phyloP scores from a whole-genome alignment of 495 filamentous ascomycete species.

The Penicillium subrubescens region DNA sequence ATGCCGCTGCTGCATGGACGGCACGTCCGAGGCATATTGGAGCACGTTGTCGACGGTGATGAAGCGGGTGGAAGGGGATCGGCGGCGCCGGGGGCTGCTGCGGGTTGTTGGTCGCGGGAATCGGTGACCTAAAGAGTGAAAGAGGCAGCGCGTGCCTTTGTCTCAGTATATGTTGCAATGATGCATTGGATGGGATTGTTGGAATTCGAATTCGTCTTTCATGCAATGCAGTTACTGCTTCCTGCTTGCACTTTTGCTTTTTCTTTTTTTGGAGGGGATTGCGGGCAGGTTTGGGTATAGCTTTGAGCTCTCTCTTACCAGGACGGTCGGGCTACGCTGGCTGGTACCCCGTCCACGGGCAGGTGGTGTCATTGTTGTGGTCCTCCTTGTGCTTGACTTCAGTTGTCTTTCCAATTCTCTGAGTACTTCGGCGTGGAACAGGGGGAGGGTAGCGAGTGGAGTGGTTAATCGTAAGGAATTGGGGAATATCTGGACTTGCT shows the following conservation, averaged over 20 bases:
- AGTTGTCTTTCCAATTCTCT: constrained; percentile 5
- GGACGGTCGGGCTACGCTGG: constrained; percentile 57
- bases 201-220: not conserved
- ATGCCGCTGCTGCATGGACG: constrained; percentile 85
- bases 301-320: constrained; percentile 42
- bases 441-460: not conserved
- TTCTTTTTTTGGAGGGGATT: not conserved
- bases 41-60: constrained; percentile 97
- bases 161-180: constrained; percentile 14
- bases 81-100: constrained; percentile 37
- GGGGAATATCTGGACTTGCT: not conserved
- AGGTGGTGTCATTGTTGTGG: constrained; percentile 36
- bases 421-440: not conserved
- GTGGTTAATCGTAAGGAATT: not conserved
- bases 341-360: constrained; percentile 40
- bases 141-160: not conserved
- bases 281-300: not conserved
- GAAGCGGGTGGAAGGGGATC: constrained; percentile 66
- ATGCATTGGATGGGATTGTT: not conserved
- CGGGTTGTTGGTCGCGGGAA: constrained; percentile 53
- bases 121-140: constrained; percentile 55
- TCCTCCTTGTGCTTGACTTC: not conserved
- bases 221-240: constrained; percentile 12
- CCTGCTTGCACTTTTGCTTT: constrained; percentile 11
- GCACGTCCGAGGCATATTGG: constrained; percentile 91